A percentile compares a stretch with the other conserved stretches of the same genome.
Conservation (phyloP, 257 asterid genomes). For the Linderniella brevidens region DNA sequence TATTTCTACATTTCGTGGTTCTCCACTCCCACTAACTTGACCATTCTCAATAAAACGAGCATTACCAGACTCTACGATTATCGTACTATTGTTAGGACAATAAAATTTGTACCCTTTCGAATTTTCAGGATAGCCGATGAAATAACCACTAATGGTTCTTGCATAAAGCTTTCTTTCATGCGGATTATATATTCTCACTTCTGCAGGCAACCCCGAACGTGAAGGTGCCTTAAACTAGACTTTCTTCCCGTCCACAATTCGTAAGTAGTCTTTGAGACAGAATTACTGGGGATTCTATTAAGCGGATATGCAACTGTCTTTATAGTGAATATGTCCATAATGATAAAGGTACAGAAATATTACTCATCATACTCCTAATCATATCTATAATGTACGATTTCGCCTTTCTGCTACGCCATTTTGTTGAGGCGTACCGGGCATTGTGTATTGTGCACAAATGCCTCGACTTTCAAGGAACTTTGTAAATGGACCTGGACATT, state of each 20-base stretch:
- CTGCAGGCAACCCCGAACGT: background rate
- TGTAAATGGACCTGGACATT: background rate
- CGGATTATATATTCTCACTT: background rate
- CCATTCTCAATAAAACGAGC: background rate
- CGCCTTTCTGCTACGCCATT: background rate
- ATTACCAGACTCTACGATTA: background rate
- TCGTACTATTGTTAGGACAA: background rate
- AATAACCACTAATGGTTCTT: background rate
- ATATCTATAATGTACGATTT: background rate
- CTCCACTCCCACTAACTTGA: no score
- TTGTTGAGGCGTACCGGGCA: constrained; percentile 1
- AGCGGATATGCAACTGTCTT: background rate
- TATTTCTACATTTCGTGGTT: background rate
- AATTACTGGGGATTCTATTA: background rate
- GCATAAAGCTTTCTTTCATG: background rate
- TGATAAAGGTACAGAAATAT: background rate
- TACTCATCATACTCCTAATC: background rate
- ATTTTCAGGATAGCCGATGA: background rate
- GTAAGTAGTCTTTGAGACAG: background rate
- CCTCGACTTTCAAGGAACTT: background rate
- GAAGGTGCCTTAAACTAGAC: background rate
- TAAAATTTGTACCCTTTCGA: background rate
- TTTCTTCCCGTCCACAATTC: background rate
- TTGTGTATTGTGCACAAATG: background rate
- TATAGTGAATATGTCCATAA: background rate